Percentiles rank a stretch among this genome's conserved stretches.
Evolutionary conservation across 225 moss, liverwort and hornwort species (phyloP).

Genomic region (Polytrichum formosum): DNA sequence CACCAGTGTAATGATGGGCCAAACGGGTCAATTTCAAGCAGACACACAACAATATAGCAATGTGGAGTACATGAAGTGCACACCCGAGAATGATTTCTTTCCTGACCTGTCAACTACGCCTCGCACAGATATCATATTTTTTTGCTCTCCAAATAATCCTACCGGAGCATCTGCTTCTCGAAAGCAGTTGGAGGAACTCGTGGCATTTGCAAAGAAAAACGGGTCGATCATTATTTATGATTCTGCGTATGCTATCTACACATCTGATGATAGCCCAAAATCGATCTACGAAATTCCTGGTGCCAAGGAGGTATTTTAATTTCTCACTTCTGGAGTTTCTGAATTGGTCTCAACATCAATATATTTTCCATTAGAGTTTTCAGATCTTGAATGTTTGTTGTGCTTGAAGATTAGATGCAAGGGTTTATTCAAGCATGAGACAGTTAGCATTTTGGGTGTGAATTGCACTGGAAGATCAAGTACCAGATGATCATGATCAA

Average conservation of each 20-base stretch:
- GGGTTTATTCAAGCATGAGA: too few relatives aligned
- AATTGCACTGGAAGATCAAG: too few relatives aligned
- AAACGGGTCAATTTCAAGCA: conserved; percentile 76
- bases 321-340: too few relatives aligned
- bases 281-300: conserved; percentile 95
- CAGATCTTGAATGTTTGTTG: too few relatives aligned
- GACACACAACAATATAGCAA: conserved; percentile 78
- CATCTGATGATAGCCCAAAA: conserved; percentile 89
- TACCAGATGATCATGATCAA: too few relatives aligned
- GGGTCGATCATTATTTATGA: conserved; percentile 95
- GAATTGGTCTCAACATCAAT: too few relatives aligned
- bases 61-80: conserved; percentile 91
- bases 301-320: conserved; percentile 69
- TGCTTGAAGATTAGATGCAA: too few relatives aligned
- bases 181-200: conserved; percentile 80
- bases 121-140: conserved; percentile 89
- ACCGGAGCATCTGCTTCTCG: conserved; percentile 86
- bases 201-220: conserved; percentile 79
- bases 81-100: conserved; percentile 89
- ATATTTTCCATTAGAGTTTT: too few relatives aligned
- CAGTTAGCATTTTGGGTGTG: too few relatives aligned
- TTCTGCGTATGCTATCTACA: conserved; percentile 89
- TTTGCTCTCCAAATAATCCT: conserved; percentile 97
- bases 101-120: conserved; percentile 69
- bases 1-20: conserved; percentile 98